Evolutionary conservation across 2,329 filamentous ascomycete species (phyloP), one percentile per base, ranked within the genome.

Genomic region (Arachnomyces sp.): DNA sequence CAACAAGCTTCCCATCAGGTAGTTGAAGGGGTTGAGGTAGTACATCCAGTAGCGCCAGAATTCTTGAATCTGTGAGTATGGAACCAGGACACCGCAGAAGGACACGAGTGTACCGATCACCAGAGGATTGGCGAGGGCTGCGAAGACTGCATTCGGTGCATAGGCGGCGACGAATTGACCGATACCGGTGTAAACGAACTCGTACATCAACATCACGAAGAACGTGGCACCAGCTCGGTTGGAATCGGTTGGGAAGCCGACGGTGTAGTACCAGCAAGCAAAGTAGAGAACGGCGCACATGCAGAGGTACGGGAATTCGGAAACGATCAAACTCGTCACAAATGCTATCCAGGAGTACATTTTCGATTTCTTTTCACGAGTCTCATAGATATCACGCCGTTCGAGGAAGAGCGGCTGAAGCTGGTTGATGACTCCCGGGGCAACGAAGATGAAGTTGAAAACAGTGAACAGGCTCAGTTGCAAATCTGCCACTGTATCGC

Each of bases 141-240:
- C 84, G 57, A 86, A 86, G 39, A 71, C 78, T 0, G 84, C 63
- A 45, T 69, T 69, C 29, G 63, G 83, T 0, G 84, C 81, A 55
- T 86, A 86, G 0, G 86, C 84, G 41, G 80, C 82, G 48, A 89
- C 83, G 77, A 82, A 87, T 57, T 86, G 84, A 11, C 82, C 85
- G 76, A 80, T 87, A 47, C 70, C 78, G 14, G 72, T 75, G 58
- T 80, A 75, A 66, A 86, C 83, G 14, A 87, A 62, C 61, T 79
- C 84, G 63, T 87, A 86, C 3, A 88, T 70, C 47, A 87, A 59
- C 11, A 77, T 78, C 75, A 89, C 84, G 31, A 88, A 66, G 63
- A 82, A 88, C 2, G 78, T 74, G 49, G 49, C 51, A 2, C 59
- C 59, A 6, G 60, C 51, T 14, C 51, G 54, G 48, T 52, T 48